These are phyloP conservation scores for Boletus insuetus DNA, from an alignment of 768 basidiomycete species.

Conservation along the genomic window DNA sequence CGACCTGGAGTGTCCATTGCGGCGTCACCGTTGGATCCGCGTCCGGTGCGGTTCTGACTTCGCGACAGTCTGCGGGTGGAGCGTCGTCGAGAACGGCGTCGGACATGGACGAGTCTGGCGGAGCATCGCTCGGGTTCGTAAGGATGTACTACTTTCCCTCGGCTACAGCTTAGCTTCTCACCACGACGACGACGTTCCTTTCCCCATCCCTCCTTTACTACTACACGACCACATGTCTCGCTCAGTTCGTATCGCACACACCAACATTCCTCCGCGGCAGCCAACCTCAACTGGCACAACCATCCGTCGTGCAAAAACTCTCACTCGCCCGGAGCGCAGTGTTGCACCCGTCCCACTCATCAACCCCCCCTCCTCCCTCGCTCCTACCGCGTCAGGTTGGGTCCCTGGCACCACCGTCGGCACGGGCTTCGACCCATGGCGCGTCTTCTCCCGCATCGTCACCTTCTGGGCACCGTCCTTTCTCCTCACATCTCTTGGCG, in stretches of 20 bases:
- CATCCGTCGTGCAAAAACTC: constrained; percentile 88
- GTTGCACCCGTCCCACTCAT: constrained; percentile 95
- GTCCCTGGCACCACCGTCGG: constrained; percentile 31
- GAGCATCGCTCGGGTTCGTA: too few relatives aligned
- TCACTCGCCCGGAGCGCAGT: constrained; percentile 92
- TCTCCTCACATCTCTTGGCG: constrained; percentile 69
- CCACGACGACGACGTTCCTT: neutral
- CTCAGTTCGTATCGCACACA: constrained; percentile 18
- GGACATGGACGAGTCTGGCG: constrained; percentile 5
- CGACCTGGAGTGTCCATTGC: constrained; percentile 25
- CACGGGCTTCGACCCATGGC: constrained; percentile 62
- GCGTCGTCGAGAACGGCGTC: constrained; percentile 7
- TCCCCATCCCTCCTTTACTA: neutral
- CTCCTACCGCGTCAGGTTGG: constrained; percentile 37
- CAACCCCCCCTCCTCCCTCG: constrained; percentile 61
- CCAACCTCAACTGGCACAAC: constrained; percentile 51
- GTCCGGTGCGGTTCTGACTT: too few relatives aligned
- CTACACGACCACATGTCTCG: constrained; percentile 17
- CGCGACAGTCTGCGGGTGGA: too few relatives aligned
- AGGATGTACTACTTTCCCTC: too few relatives aligned
- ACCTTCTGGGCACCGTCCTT: constrained; percentile 92
- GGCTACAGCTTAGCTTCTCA: too few relatives aligned
- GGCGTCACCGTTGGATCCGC: too few relatives aligned
- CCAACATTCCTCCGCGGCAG: constrained; percentile 54
- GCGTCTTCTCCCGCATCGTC: constrained; percentile 69